Percentiles rank a stretch among this genome's conserved stretches.
Conservation (phyloP, 768 basidiomycete species). For the Suillus subluteus region DNA sequence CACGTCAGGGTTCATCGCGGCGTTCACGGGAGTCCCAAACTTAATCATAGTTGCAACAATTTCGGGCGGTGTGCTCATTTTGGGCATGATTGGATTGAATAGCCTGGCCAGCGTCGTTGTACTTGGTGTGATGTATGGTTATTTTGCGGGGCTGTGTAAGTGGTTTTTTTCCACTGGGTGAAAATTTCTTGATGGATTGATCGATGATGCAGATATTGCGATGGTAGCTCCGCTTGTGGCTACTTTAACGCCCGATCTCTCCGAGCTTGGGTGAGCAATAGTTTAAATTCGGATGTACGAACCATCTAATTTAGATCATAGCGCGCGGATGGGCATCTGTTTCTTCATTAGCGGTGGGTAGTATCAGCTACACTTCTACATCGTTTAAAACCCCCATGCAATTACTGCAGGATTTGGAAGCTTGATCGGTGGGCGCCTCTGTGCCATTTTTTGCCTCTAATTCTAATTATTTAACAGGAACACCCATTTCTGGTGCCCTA, state of each 20-base stretch:
- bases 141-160: constrained; percentile 44
- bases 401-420: constrained; percentile 26
- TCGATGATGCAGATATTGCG: constrained; percentile 36
- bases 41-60: constrained; percentile 38
- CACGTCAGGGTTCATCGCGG: constrained; percentile 34
- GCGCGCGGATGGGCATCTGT: constrained; percentile 49
- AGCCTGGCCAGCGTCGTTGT: constrained; percentile 38
- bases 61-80: constrained; percentile 38
- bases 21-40: constrained; percentile 46
- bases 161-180: background rate
- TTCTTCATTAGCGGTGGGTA: constrained; percentile 49
- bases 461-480: constrained; percentile 39
- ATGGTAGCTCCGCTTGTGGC: constrained; percentile 47
- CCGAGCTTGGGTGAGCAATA: constrained; percentile 13
- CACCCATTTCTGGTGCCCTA: constrained; percentile 62
- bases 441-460: constrained; percentile 4
- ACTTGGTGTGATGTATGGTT: constrained; percentile 46
- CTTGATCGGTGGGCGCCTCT: constrained; percentile 23
- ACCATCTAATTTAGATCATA: constrained; percentile 13
- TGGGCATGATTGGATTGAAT: constrained; percentile 43
- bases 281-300: background rate
- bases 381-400: background rate
- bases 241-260: constrained; percentile 40
- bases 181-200: background rate
- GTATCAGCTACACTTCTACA: constrained; percentile 4